These are phyloP conservation scores for Mycosarcoma mackinlayi DNA, from an alignment of 1,284 basidiomycete genomes.

Conservation along the genomic window DNA sequence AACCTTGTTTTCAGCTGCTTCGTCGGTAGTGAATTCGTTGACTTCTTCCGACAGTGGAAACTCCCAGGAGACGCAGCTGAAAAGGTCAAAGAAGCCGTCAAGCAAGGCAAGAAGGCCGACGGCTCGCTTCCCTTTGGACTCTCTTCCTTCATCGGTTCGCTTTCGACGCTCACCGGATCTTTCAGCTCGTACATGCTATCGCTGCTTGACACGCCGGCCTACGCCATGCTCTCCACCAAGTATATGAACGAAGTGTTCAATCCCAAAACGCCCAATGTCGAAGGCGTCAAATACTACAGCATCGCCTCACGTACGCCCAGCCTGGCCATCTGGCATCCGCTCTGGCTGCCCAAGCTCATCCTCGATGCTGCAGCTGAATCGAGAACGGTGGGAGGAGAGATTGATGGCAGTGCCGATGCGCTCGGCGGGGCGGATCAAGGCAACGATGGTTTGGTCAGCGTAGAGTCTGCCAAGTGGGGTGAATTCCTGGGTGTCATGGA, in stretches of 20 bases:
- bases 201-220: constrained; percentile 94
- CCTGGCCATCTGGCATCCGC: constrained; percentile 87
- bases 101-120: constrained; percentile 27
- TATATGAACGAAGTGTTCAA: constrained; percentile 91
- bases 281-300: constrained; percentile 86
- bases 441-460: constrained; percentile 92
- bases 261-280: constrained; percentile 85
- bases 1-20: constrained; percentile 26
- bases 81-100: constrained; percentile 38
- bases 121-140: constrained; percentile 43
- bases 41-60: background rate
- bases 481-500: constrained; percentile 84
- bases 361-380: constrained; percentile 76
- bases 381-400: constrained; percentile 55
- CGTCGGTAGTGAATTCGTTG: constrained; percentile 13
- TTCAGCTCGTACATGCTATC: constrained; percentile 90
- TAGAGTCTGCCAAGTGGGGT: constrained; percentile 70
- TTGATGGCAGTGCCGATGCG: constrained; percentile 65
- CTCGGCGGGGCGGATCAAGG: constrained; percentile 76
- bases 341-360: constrained; percentile 96
- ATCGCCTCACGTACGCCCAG: constrained; percentile 81
- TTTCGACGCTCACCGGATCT: constrained; percentile 76
- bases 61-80: constrained; percentile 11
- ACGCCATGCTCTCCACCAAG: constrained; percentile 88
- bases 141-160: constrained; percentile 44